A percentile compares a stretch with the other conserved stretches of the same genome.
phyloP scores from a whole-genome alignment of 1,284 basidiomycete species.

The Naganishia albida region DNA sequence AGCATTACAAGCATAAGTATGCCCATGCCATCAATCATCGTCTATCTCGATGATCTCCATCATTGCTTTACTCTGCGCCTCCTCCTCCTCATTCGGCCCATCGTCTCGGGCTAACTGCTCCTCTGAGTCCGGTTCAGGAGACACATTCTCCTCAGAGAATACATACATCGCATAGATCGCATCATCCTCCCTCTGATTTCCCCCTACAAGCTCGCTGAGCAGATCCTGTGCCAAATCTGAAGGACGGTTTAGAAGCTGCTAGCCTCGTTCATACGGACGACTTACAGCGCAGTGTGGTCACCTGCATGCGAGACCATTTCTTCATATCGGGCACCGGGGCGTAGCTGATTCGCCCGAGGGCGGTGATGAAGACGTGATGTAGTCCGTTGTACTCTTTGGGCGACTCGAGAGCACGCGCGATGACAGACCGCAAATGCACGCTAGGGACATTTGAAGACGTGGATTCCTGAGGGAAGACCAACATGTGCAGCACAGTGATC shows the following conservation, averaged over 20 bases:
- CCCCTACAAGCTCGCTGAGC: conserved; percentile 70
- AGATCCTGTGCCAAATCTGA: conserved; percentile 68
- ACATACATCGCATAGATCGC: conserved; percentile 68
- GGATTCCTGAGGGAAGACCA: conserved; percentile 42
- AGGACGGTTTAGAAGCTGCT: neutral
- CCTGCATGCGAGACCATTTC: conserved; percentile 57
- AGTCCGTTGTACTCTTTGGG: conserved; percentile 62
- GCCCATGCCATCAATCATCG: conserved; percentile 9
- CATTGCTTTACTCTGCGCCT: conserved; percentile 14
- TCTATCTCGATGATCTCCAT: conserved; percentile 8
- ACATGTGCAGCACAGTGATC: conserved; percentile 45
- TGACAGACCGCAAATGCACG: conserved; percentile 18
- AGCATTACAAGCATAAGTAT: neutral
- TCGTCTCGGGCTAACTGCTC: neutral
- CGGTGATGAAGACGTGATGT: conserved; percentile 73
- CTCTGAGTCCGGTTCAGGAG: neutral
- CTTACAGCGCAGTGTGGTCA: conserved; percentile 47
- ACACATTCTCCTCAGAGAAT: neutral
- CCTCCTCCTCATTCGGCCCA: conserved; percentile 13
- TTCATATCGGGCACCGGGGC: conserved; percentile 53
- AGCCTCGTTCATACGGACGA: neutral
- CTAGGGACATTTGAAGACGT: neutral
- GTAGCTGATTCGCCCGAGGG: conserved; percentile 72
- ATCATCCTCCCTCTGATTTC: conserved; percentile 64
- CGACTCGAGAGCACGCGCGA: conserved; percentile 21